A percentile compares a stretch with the other conserved stretches of the same genome.
Conservation (phyloP, 2,329 filamentous ascomycete species). For the Pyricularia grisea region DNA sequence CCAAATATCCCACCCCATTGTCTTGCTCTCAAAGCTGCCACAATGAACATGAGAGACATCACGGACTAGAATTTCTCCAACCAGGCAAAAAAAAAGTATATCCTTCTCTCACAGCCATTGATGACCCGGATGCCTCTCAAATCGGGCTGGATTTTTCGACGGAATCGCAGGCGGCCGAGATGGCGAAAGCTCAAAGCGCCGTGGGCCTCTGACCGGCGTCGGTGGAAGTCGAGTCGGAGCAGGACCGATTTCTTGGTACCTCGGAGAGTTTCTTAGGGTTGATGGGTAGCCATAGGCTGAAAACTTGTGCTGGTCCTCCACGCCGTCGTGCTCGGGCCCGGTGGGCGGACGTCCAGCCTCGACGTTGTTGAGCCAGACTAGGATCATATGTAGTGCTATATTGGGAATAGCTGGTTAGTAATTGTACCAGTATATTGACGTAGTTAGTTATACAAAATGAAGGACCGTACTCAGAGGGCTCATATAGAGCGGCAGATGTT, state of each 20-base stretch:
- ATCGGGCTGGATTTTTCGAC: neutral
- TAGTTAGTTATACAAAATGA: neutral
- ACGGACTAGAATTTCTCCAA: too few species aligned
- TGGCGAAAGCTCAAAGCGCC: neutral
- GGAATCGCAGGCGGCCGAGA: neutral
- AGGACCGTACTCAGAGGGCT: neutral
- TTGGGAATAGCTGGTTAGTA: neutral
- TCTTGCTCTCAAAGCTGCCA: too few species aligned
- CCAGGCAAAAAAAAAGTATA: too few species aligned
- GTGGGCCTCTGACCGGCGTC: neutral
- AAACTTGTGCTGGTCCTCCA: neutral
- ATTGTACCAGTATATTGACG: neutral
- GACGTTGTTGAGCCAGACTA: neutral
- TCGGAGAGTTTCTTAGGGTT: neutral
- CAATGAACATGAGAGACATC: too few species aligned
- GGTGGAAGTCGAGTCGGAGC: neutral
- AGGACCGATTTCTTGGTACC: neutral
- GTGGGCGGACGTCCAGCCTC: neutral
- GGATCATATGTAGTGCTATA: neutral
- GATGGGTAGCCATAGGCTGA: neutral
- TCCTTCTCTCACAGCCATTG: neutral
- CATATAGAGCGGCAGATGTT: neutral
- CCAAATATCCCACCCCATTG: too few species aligned
- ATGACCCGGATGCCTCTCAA: neutral
- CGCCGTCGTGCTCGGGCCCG: neutral